A percentile compares a stretch with the other conserved stretches of the same genome.
phyloP scores from a whole-genome alignment of 2,329 filamentous ascomycete species.

The Alternaria ethzedia region DNA sequence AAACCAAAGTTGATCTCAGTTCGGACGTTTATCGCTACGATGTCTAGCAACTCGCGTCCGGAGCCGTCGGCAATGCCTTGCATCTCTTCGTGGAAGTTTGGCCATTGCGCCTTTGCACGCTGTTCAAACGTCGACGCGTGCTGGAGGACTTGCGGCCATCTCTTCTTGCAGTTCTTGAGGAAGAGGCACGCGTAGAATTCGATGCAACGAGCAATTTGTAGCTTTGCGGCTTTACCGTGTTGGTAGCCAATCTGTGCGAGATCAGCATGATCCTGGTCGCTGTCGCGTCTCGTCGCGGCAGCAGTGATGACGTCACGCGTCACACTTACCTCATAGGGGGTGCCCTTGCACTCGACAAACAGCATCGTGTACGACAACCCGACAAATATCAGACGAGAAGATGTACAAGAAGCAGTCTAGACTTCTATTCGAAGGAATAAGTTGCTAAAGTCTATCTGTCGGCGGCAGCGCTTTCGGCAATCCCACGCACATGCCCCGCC shows the following conservation, averaged over 20 bases:
- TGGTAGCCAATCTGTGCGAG: constrained; percentile 55
- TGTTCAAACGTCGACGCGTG: constrained; percentile 57
- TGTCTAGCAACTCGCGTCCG: constrained; percentile 54
- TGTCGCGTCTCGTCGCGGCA: background rate
- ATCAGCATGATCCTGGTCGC: background rate
- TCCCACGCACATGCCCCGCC: constrained; percentile 16
- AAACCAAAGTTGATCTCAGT: constrained; percentile 65
- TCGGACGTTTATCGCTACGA: constrained; percentile 65
- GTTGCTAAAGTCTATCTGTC: background rate
- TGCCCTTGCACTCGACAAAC: constrained; percentile 50
- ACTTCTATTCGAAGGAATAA: background rate
- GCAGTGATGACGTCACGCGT: constrained; percentile 22
- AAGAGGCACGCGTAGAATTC: constrained; percentile 58
- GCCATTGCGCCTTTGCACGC: constrained; percentile 53
- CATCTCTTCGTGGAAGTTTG: constrained; percentile 54
- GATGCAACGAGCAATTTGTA: constrained; percentile 53
- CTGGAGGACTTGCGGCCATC: constrained; percentile 55
- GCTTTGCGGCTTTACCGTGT: constrained; percentile 52
- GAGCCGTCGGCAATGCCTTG: constrained; percentile 62
- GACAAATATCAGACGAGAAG: background rate
- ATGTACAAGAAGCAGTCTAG: background rate
- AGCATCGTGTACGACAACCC: constrained; percentile 39
- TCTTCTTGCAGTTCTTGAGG: constrained; percentile 53
- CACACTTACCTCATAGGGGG: constrained; percentile 49
- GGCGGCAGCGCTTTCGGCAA: background rate